Evolutionary conservation across 148 eudicot species (phyloP).

Genomic region (Rhododendron henanense): DNA sequence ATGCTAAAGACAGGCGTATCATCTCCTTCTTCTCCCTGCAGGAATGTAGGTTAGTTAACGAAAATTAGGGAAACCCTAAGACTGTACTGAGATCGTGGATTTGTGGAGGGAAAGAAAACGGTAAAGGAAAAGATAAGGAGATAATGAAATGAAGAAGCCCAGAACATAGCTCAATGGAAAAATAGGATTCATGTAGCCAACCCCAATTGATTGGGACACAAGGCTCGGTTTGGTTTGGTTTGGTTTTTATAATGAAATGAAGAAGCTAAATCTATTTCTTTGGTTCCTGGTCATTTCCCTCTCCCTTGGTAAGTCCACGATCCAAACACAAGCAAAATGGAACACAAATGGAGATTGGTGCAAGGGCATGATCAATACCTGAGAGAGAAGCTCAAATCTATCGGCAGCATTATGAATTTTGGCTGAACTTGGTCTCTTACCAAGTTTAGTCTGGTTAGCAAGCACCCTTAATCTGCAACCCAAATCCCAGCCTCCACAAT

Average conservation of each 20-base stretch:
- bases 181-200: no score
- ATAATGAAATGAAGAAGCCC: background rate
- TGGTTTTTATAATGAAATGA: background rate
- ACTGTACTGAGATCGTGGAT: background rate
- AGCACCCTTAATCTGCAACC: constrained; percentile 69
- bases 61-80: background rate
- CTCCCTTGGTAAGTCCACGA: background rate
- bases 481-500: constrained; percentile 97
- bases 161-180: no score
- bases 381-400: constrained; percentile 51
- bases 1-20: constrained; percentile 45
- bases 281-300: background rate
- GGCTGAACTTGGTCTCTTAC: constrained; percentile 22
- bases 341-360: background rate
- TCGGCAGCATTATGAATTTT: constrained; percentile 17
- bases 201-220: no score
- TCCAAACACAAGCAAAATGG: background rate
- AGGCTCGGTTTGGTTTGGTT: no score
- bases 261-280: background rate
- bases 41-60: background rate
- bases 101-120: background rate
- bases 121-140: background rate
- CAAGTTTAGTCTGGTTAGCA: constrained; percentile 25
- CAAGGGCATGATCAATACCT: constrained; percentile 39
- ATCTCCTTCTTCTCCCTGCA: constrained; percentile 47